A percentile compares a stretch with the other conserved stretches of the same genome.
phyloP scores from a whole-genome alignment of 1,284 basidiomycete genomes.

The Ganoderma lingzhi region DNA sequence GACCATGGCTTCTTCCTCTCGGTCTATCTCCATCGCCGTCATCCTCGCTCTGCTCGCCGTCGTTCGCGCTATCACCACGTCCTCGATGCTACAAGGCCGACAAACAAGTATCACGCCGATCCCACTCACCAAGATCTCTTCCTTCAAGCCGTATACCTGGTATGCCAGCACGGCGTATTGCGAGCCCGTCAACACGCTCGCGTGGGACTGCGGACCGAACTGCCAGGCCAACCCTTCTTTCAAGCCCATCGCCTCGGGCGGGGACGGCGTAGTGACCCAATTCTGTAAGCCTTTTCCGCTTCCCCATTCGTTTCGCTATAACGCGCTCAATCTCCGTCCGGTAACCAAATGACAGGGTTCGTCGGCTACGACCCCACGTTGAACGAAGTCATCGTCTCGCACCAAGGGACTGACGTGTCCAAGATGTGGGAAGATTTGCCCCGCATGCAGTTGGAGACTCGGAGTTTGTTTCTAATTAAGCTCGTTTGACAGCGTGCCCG shows the following conservation, averaged over 20 bases:
- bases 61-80: neutral
- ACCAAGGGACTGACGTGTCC: conserved; percentile 54
- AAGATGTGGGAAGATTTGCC: conserved; percentile 15
- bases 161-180: conserved; percentile 50
- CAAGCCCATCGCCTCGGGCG: conserved; percentile 65
- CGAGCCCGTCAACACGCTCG: conserved; percentile 39
- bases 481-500: conserved; percentile 34
- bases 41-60: neutral
- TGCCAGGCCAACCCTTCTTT: conserved; percentile 61
- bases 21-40: too few species aligned
- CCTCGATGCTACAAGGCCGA: neutral
- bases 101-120: conserved; percentile 40
- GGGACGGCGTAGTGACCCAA: conserved; percentile 60
- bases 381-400: conserved; percentile 56
- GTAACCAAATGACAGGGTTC: conserved; percentile 42
- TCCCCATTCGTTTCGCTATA: neutral
- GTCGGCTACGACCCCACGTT: conserved; percentile 56
- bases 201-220: conserved; percentile 49
- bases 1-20: conserved; percentile 2
- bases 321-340: conserved; percentile 4
- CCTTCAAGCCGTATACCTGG: conserved; percentile 50
- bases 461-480: neutral
- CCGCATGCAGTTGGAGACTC: neutral
- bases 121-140: conserved; percentile 39
- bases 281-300: conserved; percentile 48